A percentile compares a stretch with the other conserved stretches of the same genome.
These are phyloP conservation scores for Chaetomium olivaceum DNA, from an alignment of 2,329 filamentous ascomycete genomes.

Conservation along the genomic window DNA sequence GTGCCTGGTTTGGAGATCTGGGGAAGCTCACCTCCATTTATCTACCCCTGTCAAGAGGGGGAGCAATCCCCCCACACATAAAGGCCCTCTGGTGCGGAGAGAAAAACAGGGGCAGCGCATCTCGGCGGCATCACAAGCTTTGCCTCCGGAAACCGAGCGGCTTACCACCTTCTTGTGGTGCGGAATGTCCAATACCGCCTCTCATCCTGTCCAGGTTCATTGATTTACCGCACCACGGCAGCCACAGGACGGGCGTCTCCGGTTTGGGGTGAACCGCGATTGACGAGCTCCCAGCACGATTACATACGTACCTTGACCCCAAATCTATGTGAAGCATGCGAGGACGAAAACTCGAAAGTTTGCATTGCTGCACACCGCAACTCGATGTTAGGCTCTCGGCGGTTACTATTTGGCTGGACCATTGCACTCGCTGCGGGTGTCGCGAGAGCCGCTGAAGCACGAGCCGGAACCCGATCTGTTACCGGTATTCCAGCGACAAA, in stretches of 20 bases:
- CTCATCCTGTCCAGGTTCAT: background rate
- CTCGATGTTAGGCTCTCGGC: background rate
- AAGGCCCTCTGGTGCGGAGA: slow-evolving; percentile 18
- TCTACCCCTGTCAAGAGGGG: slow-evolving; percentile 11
- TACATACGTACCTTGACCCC: background rate
- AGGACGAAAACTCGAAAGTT: background rate
- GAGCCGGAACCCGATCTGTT: background rate
- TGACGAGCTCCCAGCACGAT: background rate
- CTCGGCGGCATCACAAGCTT: background rate
- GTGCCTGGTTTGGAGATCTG: slow-evolving; percentile 29
- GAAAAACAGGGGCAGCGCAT: slow-evolving; percentile 4
- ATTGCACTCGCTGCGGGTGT: background rate
- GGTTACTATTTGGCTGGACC: background rate
- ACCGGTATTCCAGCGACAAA: background rate
- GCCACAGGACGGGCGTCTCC: background rate
- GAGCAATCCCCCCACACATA: background rate
- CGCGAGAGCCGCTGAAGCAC: background rate
- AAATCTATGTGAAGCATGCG: background rate
- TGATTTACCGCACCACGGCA: background rate
- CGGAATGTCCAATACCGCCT: slow-evolving; percentile 10
- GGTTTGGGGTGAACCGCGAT: background rate
- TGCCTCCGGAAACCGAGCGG: slow-evolving; percentile 1
- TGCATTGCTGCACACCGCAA: background rate
- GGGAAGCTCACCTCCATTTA: slow-evolving; percentile 22
- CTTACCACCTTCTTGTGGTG: background rate